phyloP scores from a whole-genome alignment of 345 rosid genomes.

The Noccaea bulbosa region DNA sequence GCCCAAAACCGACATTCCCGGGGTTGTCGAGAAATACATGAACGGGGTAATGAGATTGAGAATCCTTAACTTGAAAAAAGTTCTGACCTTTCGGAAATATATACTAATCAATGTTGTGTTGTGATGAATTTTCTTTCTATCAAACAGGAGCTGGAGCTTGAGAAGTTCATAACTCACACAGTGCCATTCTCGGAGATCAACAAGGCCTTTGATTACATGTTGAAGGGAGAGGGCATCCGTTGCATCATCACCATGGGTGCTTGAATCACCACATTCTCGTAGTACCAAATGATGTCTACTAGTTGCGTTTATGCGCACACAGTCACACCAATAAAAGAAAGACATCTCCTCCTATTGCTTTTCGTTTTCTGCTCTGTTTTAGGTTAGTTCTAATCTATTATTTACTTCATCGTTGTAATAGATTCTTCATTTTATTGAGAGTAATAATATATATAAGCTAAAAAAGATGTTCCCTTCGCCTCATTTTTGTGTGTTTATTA shows the following conservation, averaged over 20 bases:
- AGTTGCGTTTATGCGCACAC: constrained; percentile 10
- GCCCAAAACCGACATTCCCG: constrained; percentile 65
- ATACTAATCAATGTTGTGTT: background rate
- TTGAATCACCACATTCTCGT: constrained; percentile 18
- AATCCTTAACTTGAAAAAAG: background rate
- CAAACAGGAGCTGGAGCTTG: constrained; percentile 53
- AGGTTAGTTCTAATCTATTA: too few species aligned
- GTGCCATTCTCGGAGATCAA: constrained; percentile 63
- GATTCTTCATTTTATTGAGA: constrained; percentile 1
- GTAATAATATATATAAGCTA: background rate
- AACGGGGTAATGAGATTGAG: constrained; percentile 48
- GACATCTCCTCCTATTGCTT: constrained; percentile 1
- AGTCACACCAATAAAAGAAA: constrained; percentile 25
- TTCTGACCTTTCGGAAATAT: background rate
- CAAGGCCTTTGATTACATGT: constrained; percentile 67
- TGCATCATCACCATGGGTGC: constrained; percentile 61
- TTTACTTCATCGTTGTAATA: constrained; percentile 30
- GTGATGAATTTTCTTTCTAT: background rate
- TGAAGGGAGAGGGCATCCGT: constrained; percentile 56
- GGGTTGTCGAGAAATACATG: constrained; percentile 66
- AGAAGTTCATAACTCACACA: constrained; percentile 65
- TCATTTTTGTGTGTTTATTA: background rate
- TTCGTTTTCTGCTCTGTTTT: background rate
- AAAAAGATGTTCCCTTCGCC: background rate
- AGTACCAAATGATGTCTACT: constrained; percentile 2